These are phyloP conservation scores for Kwoniella mangroviensis DNA, from an alignment of 768 basidiomycete genomes.

Conservation along the genomic window DNA sequence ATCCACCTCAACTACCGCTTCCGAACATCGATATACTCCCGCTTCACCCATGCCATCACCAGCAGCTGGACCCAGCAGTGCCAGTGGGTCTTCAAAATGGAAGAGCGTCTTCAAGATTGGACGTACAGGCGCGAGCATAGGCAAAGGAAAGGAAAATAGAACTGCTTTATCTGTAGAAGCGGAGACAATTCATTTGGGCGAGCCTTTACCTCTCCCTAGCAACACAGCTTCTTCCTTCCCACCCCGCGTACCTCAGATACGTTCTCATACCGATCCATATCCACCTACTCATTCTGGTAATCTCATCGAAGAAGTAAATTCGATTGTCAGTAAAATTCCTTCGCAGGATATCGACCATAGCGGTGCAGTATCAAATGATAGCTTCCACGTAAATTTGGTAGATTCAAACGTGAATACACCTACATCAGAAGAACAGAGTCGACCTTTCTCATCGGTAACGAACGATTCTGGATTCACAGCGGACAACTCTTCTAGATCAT, in stretches of 20 bases:
- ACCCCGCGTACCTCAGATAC: constrained; percentile 7
- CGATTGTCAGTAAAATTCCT: not conserved
- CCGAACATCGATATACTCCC: constrained; percentile 15
- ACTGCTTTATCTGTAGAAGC: constrained; percentile 10
- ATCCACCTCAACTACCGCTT: constrained; percentile 31
- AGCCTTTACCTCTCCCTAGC: constrained; percentile 10
- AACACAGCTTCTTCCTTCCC: constrained; percentile 6
- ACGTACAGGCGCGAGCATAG: constrained; percentile 21
- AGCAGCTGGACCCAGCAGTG: constrained; percentile 16
- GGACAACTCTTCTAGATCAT: constrained; percentile 44
- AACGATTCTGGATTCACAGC: constrained; percentile 26
- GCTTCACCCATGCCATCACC: constrained; percentile 32
- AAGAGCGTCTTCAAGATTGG: constrained; percentile 42
- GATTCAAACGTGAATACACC: constrained; percentile 17
- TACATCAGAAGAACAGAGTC: constrained; percentile 19
- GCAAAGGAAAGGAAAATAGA: constrained; percentile 24
- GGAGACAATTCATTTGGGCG: constrained; percentile 14
- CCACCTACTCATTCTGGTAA: constrained; percentile 11
- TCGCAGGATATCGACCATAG: constrained; percentile 3
- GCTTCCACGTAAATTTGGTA: constrained; percentile 23
- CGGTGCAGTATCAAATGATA: constrained; percentile 6
- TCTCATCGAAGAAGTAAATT: constrained; percentile 15
- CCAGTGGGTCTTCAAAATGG: constrained; percentile 32
- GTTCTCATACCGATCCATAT: constrained; percentile 31
- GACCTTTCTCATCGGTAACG: constrained; percentile 31